A percentile compares a stretch with the other conserved stretches of the same genome.
Evolutionary conservation across 2,329 filamentous ascomycete genomes (phyloP).

Genomic region (Shiraia sp.): DNA sequence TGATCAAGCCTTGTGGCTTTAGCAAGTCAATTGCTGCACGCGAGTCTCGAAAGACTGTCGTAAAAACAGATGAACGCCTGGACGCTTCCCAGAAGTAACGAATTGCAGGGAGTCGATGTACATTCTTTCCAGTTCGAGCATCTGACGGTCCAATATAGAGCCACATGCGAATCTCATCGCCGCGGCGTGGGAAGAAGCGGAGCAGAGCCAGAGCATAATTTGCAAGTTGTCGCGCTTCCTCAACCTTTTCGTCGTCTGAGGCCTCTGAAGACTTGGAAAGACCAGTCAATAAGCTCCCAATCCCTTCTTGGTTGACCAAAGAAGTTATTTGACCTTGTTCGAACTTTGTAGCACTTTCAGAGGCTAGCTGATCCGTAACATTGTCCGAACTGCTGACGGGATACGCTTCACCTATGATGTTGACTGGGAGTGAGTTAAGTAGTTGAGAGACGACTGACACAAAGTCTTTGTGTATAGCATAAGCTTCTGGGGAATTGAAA

Average conservation of each 20-base stretch:
- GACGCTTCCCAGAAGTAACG: constrained; percentile 83
- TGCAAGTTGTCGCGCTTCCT: constrained; percentile 74
- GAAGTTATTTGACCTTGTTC: constrained; percentile 68
- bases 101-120: constrained; percentile 63
- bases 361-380: constrained; percentile 15
- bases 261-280: constrained; percentile 43
- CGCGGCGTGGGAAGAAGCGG: constrained; percentile 77
- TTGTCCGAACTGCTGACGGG: constrained; percentile 33
- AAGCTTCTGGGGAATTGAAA: constrained; percentile 41
- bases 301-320: constrained; percentile 74
- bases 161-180: constrained; percentile 93
- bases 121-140: constrained; percentile 33
- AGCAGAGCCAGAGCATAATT: constrained; percentile 86
- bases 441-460: constrained; percentile 59
- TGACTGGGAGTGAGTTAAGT: constrained; percentile 60
- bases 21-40: constrained; percentile 62
- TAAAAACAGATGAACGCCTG: constrained; percentile 60
- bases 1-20: constrained; percentile 42
- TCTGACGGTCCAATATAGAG: constrained; percentile 76
- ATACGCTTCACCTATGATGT: constrained; percentile 56
- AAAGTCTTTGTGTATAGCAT: constrained; percentile 57
- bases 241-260: constrained; percentile 44
- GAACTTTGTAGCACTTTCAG: constrained; percentile 49
- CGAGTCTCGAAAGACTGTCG: constrained; percentile 60
- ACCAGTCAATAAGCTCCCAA: constrained; percentile 64